phyloP scores from a whole-genome alignment of 2,329 filamentous ascomycete genomes.

The Microcyclospora pomicola region DNA sequence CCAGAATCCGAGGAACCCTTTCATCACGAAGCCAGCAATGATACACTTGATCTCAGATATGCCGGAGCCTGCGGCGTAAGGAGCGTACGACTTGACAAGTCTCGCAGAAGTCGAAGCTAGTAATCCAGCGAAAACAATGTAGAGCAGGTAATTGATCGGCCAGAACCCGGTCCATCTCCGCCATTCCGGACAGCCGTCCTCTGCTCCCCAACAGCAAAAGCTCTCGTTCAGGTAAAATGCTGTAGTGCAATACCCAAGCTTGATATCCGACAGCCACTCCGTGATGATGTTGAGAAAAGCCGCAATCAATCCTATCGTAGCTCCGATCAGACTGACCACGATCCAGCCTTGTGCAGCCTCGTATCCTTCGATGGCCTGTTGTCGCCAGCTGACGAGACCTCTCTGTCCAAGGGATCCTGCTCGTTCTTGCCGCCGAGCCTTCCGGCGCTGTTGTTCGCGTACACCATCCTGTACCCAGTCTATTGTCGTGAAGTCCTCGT shows the following conservation, averaged over 20 bases:
- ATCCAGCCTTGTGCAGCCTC: slow-evolving; percentile 97
- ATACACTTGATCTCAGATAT: slow-evolving; percentile 99
- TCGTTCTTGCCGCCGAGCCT: slow-evolving; percentile 57
- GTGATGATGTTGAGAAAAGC: slow-evolving; percentile 89
- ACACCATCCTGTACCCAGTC: slow-evolving; percentile 98
- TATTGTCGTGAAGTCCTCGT: slow-evolving; percentile 96
- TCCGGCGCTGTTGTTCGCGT: slow-evolving; percentile 71
- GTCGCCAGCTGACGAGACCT: slow-evolving; percentile 62
- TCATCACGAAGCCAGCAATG: slow-evolving; percentile 98
- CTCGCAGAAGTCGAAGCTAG: slow-evolving; percentile 74
- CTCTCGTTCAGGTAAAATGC: slow-evolving; percentile 94
- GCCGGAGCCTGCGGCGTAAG: slow-evolving; percentile 89
- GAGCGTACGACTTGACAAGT: slow-evolving; percentile 81
- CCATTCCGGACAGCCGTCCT: slow-evolving; percentile 81
- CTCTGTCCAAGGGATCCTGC: slow-evolving; percentile 57
- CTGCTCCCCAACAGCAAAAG: slow-evolving; percentile 96
- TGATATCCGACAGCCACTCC: slow-evolving; percentile 93
- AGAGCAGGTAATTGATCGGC: slow-evolving; percentile 72
- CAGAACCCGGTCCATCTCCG: slow-evolving; percentile 70
- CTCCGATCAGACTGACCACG: slow-evolving; percentile 83
- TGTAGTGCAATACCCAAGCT: slow-evolving; percentile 87
- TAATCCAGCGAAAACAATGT: slow-evolving; percentile 61
- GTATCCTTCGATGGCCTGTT: slow-evolving; percentile 72
- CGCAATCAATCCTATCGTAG: slow-evolving; percentile 86
- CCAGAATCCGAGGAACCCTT: slow-evolving; percentile 85